Evolutionary conservation across 306 rosid species (phyloP).

Genomic region (Adenanthera pavonina): DNA sequence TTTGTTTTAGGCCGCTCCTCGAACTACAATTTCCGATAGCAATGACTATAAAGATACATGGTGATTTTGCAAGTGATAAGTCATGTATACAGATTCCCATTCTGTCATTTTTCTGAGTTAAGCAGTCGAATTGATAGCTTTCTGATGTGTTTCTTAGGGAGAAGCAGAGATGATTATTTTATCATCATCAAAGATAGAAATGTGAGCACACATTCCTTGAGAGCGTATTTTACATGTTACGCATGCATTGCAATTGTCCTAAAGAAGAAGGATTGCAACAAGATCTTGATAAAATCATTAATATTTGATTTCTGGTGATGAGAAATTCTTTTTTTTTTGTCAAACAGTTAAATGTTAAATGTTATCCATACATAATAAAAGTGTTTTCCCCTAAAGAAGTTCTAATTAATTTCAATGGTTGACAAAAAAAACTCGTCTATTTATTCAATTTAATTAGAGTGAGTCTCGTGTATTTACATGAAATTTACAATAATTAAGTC

Average conservation of each 20-base stretch:
- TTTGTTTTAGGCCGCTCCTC: constrained; percentile 55
- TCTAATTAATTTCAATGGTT: too few species aligned
- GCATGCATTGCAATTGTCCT: constrained; percentile 17
- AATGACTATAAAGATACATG: constrained; percentile 69
- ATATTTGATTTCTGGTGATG: not conserved
- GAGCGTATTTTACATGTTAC: constrained; percentile 5
- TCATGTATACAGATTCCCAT: not conserved
- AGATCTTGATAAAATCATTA: constrained; percentile 5
- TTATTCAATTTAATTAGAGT: too few species aligned
- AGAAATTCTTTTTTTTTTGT: not conserved
- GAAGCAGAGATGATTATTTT: constrained; percentile 60
- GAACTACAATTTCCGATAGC: constrained; percentile 55
- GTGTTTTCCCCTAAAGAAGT: too few species aligned
- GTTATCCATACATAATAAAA: too few species aligned
- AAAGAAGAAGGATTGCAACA: not conserved
- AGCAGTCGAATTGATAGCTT: not conserved
- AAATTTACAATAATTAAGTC: too few species aligned
- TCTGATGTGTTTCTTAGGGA: constrained; percentile 53
- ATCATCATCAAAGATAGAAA: constrained; percentile 61
- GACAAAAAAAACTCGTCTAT: too few species aligned
- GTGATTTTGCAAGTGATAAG: constrained; percentile 43
- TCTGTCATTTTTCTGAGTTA: not conserved
- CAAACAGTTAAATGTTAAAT: not conserved
- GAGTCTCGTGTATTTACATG: too few species aligned
- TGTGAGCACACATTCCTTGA: constrained; percentile 54